Base-by-base conservation (phyloP, 805 yeast species). In the Yamadazyma ubonensis region DNA sequence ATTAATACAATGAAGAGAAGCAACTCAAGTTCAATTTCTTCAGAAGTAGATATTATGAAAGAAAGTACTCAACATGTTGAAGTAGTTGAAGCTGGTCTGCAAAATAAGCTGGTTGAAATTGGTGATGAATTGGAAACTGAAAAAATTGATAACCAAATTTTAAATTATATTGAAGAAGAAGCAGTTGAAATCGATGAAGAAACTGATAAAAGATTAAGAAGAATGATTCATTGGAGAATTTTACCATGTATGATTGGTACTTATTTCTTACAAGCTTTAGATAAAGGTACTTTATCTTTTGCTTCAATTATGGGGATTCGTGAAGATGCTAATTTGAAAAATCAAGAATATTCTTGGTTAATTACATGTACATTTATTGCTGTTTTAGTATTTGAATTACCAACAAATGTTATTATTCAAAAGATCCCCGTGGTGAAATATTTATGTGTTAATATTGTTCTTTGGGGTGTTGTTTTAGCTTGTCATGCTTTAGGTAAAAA, bases 221-320 rank as follows among this genome's bases (percentile, higher is more conserved):
- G 46, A 16, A 44, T 50, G 45, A 55, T 58, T 22, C 41, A 44
- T 19, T 19, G 37, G 22, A 44, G 48, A 36, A 62, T 79, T 15
- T 54, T 78, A 55, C 69, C 79, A 0, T 60, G 77, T 29, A 56
- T 79, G 51, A 74, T 81, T 52, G 64, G 70, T 29, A 71, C 77
- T 12, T 79, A 79, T 48, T 71, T 78, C 42, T 57, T 78, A 14
- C 81, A 78, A 61, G 76, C 75, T 46, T 59, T 78, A 42, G 85
- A 80, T 48, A 79, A 79, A 51, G 70, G 77, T 17, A 57, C 79
- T 35, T 56, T 76, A 29, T 76, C 78, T 43, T 76, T 78, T 52
- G 79, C 85, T 1, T 80, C 81, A 10, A 78, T 79, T 3, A 75
- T 80, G 83, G 85, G 85, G 1, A 76, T 79, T 49, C 72, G 68